Base-by-base conservation (phyloP, 2,329 filamentous ascomycete genomes). In the Erysiphe pulchra region DNA sequence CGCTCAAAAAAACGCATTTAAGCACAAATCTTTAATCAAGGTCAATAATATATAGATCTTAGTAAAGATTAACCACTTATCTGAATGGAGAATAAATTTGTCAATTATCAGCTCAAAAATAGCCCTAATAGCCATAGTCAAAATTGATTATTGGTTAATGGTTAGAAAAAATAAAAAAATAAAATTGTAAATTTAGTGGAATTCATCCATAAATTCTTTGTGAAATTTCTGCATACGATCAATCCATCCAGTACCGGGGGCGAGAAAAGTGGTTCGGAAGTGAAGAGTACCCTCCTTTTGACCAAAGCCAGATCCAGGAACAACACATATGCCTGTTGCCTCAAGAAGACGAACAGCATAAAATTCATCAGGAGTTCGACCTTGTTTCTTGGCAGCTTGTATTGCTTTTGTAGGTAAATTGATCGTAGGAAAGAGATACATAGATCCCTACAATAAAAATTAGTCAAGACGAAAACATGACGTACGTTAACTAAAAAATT, bases 361-460 rank as follows among this genome's bases (percentile, higher is more conserved):
- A 65, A 92, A 93, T 62, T 95, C 87, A 56, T 98, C 90, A 1
- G 87, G 65, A 12, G 69, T 66, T 57, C 80, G 80, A 55, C 75
- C 75, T 60, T 85, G 81, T 50, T 77, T 65, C 56, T 68, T 62
- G 33, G 90, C 90, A 14, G 81, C 82, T 52, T 78, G 77, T 50
- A 77, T 63, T 37, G 85, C 90, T 64, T 82, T 83, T 20, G 64
- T 54, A 1, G 90, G 74, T 20, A 98, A 68, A 32, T 68, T 75
- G 64, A 98, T 92, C 54, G 83, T 90, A 20, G 90, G 90, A 74
- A 95, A 98, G 56, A 98, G 80, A 67, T 98, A 98, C 90, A 98
- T 98, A 60, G 81, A 79, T 49, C 90, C 90, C 71, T 93, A 8
- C 52, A 28, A 45, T 10, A 14, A 31, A 48, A 34, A 30, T 31